A percentile compares a stretch with the other conserved stretches of the same genome.
phyloP scores from a whole-genome alignment of 2,329 filamentous ascomycete species.

The Hirsutella minnesotensis region DNA sequence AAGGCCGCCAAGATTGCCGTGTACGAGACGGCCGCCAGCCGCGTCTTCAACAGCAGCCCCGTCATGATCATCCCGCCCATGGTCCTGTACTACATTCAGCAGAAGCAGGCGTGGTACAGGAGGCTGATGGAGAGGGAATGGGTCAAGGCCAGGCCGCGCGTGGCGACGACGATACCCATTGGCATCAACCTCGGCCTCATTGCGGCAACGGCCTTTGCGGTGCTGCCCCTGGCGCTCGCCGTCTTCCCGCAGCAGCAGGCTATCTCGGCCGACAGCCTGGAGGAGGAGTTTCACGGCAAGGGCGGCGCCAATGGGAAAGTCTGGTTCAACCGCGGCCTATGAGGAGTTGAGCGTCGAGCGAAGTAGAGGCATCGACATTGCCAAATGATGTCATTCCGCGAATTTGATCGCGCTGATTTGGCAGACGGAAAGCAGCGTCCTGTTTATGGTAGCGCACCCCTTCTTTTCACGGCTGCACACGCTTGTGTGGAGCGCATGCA shows the following conservation, averaged over 20 bases:
- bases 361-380: background rate
- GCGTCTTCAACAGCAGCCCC: slow-evolving; percentile 86
- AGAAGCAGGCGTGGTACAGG: slow-evolving; percentile 26
- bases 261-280: slow-evolving; percentile 62
- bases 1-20: slow-evolving; percentile 84
- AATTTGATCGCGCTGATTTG: too few species aligned
- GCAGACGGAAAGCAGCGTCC: too few species aligned
- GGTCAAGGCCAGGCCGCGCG: slow-evolving; percentile 63
- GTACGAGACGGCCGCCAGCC: slow-evolving; percentile 79
- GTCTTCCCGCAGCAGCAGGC: slow-evolving; percentile 88
- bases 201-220: slow-evolving; percentile 74
- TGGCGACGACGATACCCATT: slow-evolving; percentile 42
- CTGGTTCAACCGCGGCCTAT: slow-evolving; percentile 96
- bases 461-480: too few species aligned
- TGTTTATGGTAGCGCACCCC: too few species aligned
- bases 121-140: slow-evolving; percentile 52
- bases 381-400: too few species aligned
- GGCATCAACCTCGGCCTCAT: slow-evolving; percentile 85
- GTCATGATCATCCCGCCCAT: slow-evolving; percentile 95
- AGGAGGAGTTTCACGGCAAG: slow-evolving; percentile 74
- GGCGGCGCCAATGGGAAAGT: slow-evolving; percentile 73
- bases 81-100: slow-evolving; percentile 71
- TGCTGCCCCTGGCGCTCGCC: slow-evolving; percentile 77
- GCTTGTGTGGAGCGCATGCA: too few species aligned
- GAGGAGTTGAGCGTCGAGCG: slow-evolving; percentile 9